Evolutionary conservation across 2,329 filamentous ascomycete species (phyloP).

Genomic region (Calonectria honghensis): DNA sequence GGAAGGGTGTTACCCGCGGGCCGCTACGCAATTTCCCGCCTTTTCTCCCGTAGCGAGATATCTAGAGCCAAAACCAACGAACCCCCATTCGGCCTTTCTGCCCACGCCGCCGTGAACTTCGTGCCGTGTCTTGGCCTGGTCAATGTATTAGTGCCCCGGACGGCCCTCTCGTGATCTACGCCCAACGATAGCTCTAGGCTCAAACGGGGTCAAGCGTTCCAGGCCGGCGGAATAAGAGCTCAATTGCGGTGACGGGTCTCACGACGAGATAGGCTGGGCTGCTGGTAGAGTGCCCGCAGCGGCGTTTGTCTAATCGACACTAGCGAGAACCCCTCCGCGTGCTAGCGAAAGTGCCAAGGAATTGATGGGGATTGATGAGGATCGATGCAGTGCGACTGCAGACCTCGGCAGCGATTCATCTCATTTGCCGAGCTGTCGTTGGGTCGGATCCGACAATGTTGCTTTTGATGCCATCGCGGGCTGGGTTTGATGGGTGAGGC

Average conservation of each 20-base stretch:
- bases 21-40: conserved; percentile 2
- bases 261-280: neutral
- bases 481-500: neutral
- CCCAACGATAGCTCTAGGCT: neutral
- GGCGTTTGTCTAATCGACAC: conserved; percentile 1
- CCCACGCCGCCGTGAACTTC: no score
- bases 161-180: neutral
- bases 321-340: neutral
- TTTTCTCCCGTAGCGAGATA: neutral
- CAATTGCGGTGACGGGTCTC: neutral
- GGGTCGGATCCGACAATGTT: neutral
- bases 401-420: neutral
- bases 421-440: neutral
- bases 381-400: neutral
- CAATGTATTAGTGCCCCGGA: neutral
- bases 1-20: neutral
- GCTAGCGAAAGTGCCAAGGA: neutral
- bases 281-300: neutral
- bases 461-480: neutral
- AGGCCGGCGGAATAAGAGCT: neutral
- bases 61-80: no score
- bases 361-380: no score
- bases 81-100: neutral
- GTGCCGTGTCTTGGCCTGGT: neutral
- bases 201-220: neutral